Evolutionary conservation across 2,329 filamentous ascomycete species (phyloP), one percentile per base, ranked within the genome.

Genomic region (Chaetomium sp.): DNA sequence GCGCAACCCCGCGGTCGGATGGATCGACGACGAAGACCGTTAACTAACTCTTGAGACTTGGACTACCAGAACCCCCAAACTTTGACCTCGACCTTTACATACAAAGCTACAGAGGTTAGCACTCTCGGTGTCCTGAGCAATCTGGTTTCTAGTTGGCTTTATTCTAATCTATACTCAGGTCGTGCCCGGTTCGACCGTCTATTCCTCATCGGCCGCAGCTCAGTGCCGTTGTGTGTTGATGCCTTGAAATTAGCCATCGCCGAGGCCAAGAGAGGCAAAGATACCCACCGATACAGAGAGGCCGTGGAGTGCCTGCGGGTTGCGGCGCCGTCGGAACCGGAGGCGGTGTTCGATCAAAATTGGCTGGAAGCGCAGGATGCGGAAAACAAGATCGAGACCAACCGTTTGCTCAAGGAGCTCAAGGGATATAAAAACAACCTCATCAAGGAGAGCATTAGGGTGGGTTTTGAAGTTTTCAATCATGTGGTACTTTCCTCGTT

Each of bases 391-490:
- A 78, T 80, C 1, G 90, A 96, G 76, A 89, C 89, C 0, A 82
- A 87, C 62, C 86, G 90, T n/a, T 81, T 98, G 62, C 92, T 97
- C 74, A 81, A 85, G 19, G 92, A 98, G 76, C 82, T 99, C 23
- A 93, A 93, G 76, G 90, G 89, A 1, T 98, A 98, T 78, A 97
- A 95, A 78, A 97, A 97, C 75, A 99, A 98, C 72, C 80, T 98
- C 51, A 93, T 99, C 72, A 97, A 97, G 75, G 95, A 99, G 79
- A 97, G 93, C 79, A 97, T 98, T 72, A 81, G 93, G 70, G 93
- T 96, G 82, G 63, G 84, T 45, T 42, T 29, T 16, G 23, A 16
- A 38, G 2, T 31, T n/a, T 16, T 35, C 57, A 45, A 45, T 29
- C 45, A 23, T 31, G 33, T 45, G 33, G 7, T 27, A 45, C 10